These are phyloP conservation scores for Dunaliella salina DNA, from an alignment of 163 green algal genomes.

Conservation along the genomic window DNA sequence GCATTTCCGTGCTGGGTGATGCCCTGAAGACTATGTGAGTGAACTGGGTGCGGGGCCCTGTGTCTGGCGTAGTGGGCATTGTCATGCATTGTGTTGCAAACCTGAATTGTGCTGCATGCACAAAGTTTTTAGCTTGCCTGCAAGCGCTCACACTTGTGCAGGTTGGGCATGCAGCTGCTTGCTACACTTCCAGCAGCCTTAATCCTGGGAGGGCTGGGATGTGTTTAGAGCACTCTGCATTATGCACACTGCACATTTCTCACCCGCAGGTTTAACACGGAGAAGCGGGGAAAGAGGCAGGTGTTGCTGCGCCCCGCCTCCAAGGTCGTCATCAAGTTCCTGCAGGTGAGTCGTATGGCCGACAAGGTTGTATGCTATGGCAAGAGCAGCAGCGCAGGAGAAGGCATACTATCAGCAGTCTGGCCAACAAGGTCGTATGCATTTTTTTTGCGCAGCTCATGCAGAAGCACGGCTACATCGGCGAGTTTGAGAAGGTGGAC, in stretches of 20 bases:
- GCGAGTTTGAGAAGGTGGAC: conserved; percentile 98
- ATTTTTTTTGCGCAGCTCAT: conserved; percentile 71
- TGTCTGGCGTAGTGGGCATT: background rate
- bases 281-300: conserved; percentile 97
- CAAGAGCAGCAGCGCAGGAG: too few relatives aligned
- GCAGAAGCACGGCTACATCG: conserved; percentile 99
- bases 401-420: too few relatives aligned
- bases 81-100: background rate
- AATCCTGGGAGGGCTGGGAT: too few relatives aligned
- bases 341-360: conserved; percentile 41
- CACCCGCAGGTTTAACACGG: conserved; percentile 81
- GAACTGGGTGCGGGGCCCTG: too few relatives aligned
- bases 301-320: conserved; percentile 91
- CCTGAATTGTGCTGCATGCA: background rate
- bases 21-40: conserved; percentile 87
- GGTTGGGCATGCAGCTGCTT: background rate
- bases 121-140: background rate
- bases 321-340: conserved; percentile 99
- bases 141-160: background rate
- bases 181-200: background rate
- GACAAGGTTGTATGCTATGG: too few relatives aligned
- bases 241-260: background rate
- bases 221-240: too few relatives aligned
- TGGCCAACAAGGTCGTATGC: too few relatives aligned
- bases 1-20: conserved; percentile 84